phyloP scores from a whole-genome alignment of 202 grass and related monocot species.

The Brachypodium distachyon region DNA sequence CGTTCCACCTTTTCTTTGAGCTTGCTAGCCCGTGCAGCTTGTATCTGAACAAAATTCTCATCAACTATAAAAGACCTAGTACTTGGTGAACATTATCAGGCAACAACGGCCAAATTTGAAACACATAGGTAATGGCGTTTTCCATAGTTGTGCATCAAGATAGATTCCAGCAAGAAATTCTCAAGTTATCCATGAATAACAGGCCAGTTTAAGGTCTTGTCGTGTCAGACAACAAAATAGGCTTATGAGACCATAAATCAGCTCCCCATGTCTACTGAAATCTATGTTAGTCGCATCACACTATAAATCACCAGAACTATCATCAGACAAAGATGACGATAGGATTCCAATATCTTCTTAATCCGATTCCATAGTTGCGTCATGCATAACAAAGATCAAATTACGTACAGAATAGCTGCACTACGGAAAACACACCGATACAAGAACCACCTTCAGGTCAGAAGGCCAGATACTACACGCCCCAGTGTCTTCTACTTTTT shows the following conservation, averaged over 20 bases:
- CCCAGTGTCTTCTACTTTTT: background rate
- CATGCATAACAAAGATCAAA: background rate
- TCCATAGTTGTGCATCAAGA: background rate
- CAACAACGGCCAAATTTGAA: too few relatives aligned
- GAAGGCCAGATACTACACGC: background rate
- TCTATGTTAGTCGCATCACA: background rate
- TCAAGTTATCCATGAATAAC: background rate
- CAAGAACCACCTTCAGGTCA: background rate
- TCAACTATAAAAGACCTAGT: too few relatives aligned
- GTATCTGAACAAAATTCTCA: too few relatives aligned
- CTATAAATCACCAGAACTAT: background rate
- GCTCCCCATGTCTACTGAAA: background rate
- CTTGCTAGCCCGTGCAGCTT: too few relatives aligned
- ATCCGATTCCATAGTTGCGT: background rate
- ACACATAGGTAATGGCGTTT: too few relatives aligned
- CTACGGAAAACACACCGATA: background rate
- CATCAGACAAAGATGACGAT: background rate
- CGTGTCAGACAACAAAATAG: background rate
- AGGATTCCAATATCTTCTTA: background rate
- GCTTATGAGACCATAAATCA: too few relatives aligned
- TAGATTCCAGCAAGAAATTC: background rate
- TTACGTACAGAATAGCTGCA: background rate
- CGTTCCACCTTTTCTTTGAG: background rate
- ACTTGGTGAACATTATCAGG: too few relatives aligned
- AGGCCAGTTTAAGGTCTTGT: background rate